These are phyloP conservation scores for Penicillium bialowiezense DNA, from an alignment of 495 filamentous ascomycete species.

Conservation along the genomic window DNA sequence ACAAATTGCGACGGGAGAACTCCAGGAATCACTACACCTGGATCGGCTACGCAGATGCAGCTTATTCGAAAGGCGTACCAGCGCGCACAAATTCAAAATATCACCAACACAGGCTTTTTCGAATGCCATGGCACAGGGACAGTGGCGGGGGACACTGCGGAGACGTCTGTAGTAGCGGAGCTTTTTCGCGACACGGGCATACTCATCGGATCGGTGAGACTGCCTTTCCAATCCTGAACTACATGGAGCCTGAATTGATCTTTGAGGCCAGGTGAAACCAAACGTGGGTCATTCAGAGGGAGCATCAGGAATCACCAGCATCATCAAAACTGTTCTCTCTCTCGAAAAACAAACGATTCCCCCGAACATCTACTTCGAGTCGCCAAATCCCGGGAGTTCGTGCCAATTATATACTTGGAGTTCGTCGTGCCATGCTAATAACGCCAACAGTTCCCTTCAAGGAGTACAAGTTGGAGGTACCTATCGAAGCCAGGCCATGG, in stretches of 20 bases:
- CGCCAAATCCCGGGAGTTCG: background rate
- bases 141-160: conserved; percentile 32
- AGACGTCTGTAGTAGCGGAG: conserved; percentile 38
- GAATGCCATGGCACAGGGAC: conserved; percentile 30
- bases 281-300: conserved; percentile 52
- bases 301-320: conserved; percentile 48
- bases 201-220: conserved; percentile 14
- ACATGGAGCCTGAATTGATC: conserved; percentile 5
- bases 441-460: background rate
- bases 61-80: conserved; percentile 27
- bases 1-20: conserved; percentile 32
- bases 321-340: conserved; percentile 53
- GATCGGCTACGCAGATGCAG: conserved; percentile 7
- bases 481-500: conserved; percentile 20
- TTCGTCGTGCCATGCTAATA: too few relatives aligned
- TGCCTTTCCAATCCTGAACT: background rate
- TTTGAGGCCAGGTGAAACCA: conserved; percentile 36
- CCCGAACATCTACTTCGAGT: conserved; percentile 34
- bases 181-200: conserved; percentile 17
- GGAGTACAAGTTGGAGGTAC: background rate
- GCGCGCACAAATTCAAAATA: too few relatives aligned
- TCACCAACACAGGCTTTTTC: conserved; percentile 14
- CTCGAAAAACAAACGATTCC: conserved; percentile 45
- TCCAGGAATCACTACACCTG: background rate
- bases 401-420: too few relatives aligned